phyloP scores from a whole-genome alignment of 2,329 filamentous ascomycete species.

The Talaromyces sp. region DNA sequence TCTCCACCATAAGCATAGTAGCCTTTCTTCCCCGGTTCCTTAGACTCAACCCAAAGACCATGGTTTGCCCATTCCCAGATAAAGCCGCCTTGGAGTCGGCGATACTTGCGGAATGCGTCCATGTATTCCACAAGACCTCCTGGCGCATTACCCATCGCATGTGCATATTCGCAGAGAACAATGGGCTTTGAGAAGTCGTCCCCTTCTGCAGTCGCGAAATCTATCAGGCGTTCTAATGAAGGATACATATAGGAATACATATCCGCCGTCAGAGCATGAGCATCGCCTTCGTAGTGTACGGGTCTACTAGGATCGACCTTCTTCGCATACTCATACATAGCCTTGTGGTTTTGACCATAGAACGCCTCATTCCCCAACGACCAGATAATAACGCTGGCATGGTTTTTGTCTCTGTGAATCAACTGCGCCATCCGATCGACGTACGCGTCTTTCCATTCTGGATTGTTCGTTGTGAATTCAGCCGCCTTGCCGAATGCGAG shows the following conservation, averaged over 20 bases:
- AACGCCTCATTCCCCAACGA: conserved; percentile 71
- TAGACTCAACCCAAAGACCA: conserved; percentile 46
- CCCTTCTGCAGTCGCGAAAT: conserved; percentile 19
- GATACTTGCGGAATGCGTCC: conserved; percentile 58
- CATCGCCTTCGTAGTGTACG: conserved; percentile 66
- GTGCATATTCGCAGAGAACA: conserved; percentile 51
- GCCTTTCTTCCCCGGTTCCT: conserved; percentile 24
- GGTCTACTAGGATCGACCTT: conserved; percentile 55
- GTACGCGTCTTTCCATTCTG: conserved; percentile 55
- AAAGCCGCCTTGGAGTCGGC: conserved; percentile 62
- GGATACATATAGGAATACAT: conserved; percentile 51
- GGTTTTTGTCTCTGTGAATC: conserved; percentile 67
- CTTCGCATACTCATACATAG: conserved; percentile 64
- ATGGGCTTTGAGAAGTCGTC: conserved; percentile 47
- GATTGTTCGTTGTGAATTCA: conserved; percentile 31
- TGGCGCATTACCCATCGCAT: conserved; percentile 72
- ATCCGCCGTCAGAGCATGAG: conserved; percentile 57
- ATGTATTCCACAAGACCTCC: conserved; percentile 67
- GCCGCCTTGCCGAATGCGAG: conserved; percentile 39
- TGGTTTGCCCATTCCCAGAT: conserved; percentile 66
- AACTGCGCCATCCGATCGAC: conserved; percentile 64
- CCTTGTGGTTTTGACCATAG: conserved; percentile 64
- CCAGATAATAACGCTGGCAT: conserved; percentile 69
- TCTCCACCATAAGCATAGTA: conserved; percentile 61
- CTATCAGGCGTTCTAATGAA: not conserved